phyloP scores from a whole-genome alignment of 176 grass and related monocot genomes.

The Alloteropsis semialata region DNA sequence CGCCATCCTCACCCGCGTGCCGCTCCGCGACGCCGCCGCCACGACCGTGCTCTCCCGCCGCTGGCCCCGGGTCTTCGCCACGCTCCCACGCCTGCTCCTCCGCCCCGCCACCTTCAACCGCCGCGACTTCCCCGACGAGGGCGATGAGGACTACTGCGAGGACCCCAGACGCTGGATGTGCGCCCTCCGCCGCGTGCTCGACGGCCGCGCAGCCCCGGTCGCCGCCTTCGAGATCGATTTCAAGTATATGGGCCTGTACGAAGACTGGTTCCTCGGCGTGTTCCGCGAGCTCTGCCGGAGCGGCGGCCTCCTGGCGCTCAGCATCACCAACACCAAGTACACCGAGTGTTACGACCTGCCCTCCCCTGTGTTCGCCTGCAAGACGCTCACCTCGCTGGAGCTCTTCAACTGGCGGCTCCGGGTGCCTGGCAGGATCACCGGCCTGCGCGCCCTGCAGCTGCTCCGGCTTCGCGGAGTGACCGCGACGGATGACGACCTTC shows the following conservation, averaged over 20 bases:
- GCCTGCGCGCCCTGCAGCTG: background rate
- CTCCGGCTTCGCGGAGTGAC: background rate
- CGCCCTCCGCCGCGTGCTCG: background rate
- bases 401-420: background rate
- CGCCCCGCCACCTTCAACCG: constrained; percentile 11
- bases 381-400: constrained; percentile 20
- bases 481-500: background rate
- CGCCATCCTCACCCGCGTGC: constrained; percentile 20
- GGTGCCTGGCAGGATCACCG: background rate
- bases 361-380: background rate
- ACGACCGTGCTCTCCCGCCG: constrained; percentile 4
- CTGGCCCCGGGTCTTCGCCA: constrained; percentile 27
- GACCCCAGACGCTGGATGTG: background rate
- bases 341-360: background rate
- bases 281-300: background rate
- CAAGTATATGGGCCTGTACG: background rate
- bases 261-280: background rate
- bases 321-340: background rate
- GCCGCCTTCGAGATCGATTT: background rate
- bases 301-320: constrained; percentile 23
- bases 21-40: constrained; percentile 14
- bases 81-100: constrained; percentile 1
- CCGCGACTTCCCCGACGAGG: constrained; percentile 1
- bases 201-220: background rate
- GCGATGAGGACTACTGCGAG: background rate